Base-by-base conservation (phyloP, 352 stramenopile genomes). In the Pythium guiyangense region DNA sequence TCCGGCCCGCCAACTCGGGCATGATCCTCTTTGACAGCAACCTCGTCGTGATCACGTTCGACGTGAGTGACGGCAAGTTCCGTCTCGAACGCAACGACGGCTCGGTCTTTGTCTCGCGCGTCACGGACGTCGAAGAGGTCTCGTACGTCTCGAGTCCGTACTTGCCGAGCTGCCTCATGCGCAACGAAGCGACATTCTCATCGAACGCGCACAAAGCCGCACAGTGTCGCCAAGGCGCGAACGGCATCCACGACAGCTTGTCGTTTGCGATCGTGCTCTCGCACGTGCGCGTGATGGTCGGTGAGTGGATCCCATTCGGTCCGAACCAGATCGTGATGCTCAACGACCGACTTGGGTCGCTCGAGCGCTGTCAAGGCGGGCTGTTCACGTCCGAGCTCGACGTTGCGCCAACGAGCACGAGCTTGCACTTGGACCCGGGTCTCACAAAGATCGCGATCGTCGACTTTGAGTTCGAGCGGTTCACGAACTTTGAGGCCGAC, bases 401-500 rank as follows among this genome's bases (percentile, higher is more conserved):
- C 71, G 63, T 77, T 4, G 58, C 86, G n/a, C 83, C 88, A 6
- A 88, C 87, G 3, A 73, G 70, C 35, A 98, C 79, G 49, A 88
- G 70, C 35, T 64, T 98, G 64, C 64, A 74, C 18, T 74, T 96
- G 10, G 59, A 67, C 2, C 94, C 95, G 6, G 94, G 97, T 11
- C 84, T 99, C 18, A 99, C 96, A 4, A 94, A 90, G 63, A 97
- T 99, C 47, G 90, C 97, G 52, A 97, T 99, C 51, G 79, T 99
- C 8, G 96, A 99, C 70, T 99, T 98, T 70, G 97, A 97, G 42
- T 93, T 98, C 52, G 96, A 97, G 29, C 86, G 97, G 34, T 97
- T 98, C 63, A 98, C 98, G 9, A 99, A 99, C 65, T 99, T 99
- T 64, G 96, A 99, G 67, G 96, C 96, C 11, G 95, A 99, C 53